Percentiles rank a stretch among this genome's conserved stretches.
phyloP scores from a whole-genome alignment of 192 early-diverging fungal species.

The Gigaspora rosea region DNA sequence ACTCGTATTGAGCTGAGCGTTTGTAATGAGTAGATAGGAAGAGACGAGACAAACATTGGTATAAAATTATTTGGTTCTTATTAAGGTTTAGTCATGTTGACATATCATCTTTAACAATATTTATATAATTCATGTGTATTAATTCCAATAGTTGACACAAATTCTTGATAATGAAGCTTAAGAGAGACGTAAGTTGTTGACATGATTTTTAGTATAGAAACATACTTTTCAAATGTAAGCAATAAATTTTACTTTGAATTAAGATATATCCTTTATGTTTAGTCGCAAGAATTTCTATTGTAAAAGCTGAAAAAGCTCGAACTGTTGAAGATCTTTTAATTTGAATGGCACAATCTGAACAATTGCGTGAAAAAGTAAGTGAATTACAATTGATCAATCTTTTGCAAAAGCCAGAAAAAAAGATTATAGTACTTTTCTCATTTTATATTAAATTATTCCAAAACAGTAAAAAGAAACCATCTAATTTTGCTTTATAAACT shows the following conservation, averaged over 20 bases:
- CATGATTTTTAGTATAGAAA: too few species aligned
- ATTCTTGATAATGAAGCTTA: too few species aligned
- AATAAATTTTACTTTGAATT: too few species aligned
- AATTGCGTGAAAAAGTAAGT: constrained; percentile 78
- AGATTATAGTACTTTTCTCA: constrained; percentile 73
- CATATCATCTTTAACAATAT: too few species aligned
- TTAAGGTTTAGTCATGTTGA: too few species aligned
- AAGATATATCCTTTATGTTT: not conserved
- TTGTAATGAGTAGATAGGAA: constrained; percentile 56
- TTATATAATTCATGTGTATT: too few species aligned
- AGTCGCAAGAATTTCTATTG: constrained; percentile 90
- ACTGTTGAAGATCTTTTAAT: constrained; percentile 89
- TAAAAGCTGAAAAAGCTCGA: constrained; percentile 85
- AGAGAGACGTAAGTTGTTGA: too few species aligned
- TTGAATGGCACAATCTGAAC: too few species aligned
- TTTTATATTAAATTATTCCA: not conserved
- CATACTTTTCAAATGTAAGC: not conserved
- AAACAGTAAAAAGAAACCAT: not conserved
- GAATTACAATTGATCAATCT: constrained; percentile 88
- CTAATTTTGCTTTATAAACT: too few species aligned
- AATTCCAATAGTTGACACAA: too few species aligned
- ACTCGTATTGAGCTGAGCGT: not conserved
- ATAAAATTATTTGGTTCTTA: too few species aligned
- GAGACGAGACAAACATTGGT: too few species aligned
- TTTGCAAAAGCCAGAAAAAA: constrained; percentile 65